Evolutionary conservation across 768 basidiomycete species (phyloP).

Genomic region (Boletus tylopilopsis): DNA sequence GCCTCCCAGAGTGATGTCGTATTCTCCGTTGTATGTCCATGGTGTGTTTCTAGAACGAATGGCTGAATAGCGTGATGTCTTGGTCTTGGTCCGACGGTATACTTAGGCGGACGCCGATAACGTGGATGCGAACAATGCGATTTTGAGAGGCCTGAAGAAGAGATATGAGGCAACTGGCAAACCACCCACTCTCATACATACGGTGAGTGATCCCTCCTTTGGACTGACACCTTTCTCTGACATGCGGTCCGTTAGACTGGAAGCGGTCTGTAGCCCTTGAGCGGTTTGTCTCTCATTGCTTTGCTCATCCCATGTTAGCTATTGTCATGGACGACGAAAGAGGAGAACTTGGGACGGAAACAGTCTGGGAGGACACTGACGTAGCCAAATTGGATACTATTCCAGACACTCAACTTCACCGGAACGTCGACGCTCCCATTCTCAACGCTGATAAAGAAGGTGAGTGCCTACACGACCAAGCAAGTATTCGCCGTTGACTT

Average conservation of each 20-base stretch:
- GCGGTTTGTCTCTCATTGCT: neutral
- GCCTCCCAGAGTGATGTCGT: constrained; percentile 44
- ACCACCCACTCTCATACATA: constrained; percentile 54
- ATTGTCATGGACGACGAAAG: constrained; percentile 43
- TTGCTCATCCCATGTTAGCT: constrained; percentile 22
- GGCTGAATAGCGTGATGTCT: neutral
- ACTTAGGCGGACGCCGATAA: constrained; percentile 47
- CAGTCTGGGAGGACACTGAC: constrained; percentile 49
- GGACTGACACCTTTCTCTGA: neutral
- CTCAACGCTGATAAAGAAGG: constrained; percentile 48
- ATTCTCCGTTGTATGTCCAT: constrained; percentile 33
- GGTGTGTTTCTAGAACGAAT: too few relatives aligned
- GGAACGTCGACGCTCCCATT: constrained; percentile 47
- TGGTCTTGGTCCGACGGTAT: neutral
- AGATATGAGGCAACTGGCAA: constrained; percentile 39
- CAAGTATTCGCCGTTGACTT: too few relatives aligned
- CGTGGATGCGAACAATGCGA: constrained; percentile 39
- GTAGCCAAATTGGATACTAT: constrained; percentile 44
- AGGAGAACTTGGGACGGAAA: constrained; percentile 35
- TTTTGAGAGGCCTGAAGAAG: constrained; percentile 51
- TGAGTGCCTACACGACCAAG: constrained; percentile 10
- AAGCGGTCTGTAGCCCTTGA: constrained; percentile 33
- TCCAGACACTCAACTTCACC: constrained; percentile 42
- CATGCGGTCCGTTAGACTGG: constrained; percentile 39
- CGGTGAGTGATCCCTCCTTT: constrained; percentile 37